A percentile compares a stretch with the other conserved stretches of the same genome.
These are phyloP conservation scores for Vitis rupestris DNA, from an alignment of 164 flowering plant species.

Conservation along the genomic window DNA sequence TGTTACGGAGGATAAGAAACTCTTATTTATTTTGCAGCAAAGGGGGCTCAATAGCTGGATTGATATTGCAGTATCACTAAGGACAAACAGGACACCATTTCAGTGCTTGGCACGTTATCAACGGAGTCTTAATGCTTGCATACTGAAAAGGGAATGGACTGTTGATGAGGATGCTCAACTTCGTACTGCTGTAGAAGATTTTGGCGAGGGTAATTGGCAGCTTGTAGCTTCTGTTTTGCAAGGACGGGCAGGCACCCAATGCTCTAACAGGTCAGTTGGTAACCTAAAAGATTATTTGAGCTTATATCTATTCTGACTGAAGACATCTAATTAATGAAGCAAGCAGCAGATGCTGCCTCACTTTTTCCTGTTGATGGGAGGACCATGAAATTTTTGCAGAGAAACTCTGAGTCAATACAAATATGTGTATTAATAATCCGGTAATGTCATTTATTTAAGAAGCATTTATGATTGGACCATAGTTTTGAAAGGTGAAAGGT, in stretches of 20 bases:
- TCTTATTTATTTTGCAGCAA: constrained; percentile 53
- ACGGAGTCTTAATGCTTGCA: constrained; percentile 79
- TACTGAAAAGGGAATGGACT: constrained; percentile 80
- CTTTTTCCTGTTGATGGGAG: background rate
- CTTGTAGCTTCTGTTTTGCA: constrained; percentile 63
- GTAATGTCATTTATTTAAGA: no score
- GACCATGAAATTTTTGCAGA: background rate
- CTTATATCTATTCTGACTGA: background rate
- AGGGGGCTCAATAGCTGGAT: constrained; percentile 74
- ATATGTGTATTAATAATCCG: no score
- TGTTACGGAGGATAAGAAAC: constrained; percentile 65
- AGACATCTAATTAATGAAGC: background rate
- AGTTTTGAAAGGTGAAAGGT: no score
- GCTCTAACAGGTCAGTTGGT: constrained; percentile 85
- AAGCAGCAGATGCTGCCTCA: no score
- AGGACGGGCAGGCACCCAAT: constrained; percentile 81
- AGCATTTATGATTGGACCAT: no score
- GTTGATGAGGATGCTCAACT: constrained; percentile 82
- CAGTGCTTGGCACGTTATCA: constrained; percentile 88
- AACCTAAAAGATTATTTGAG: no score
- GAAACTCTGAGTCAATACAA: background rate
- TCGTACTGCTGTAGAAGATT: constrained; percentile 64
- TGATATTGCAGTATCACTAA: constrained; percentile 59
- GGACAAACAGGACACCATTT: constrained; percentile 81
- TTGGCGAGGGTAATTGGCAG: constrained; percentile 90